Percentiles rank a stretch among this genome's conserved stretches.
phyloP scores from a whole-genome alignment of 2,329 filamentous ascomycete species.

The Venturia aucupariae region DNA sequence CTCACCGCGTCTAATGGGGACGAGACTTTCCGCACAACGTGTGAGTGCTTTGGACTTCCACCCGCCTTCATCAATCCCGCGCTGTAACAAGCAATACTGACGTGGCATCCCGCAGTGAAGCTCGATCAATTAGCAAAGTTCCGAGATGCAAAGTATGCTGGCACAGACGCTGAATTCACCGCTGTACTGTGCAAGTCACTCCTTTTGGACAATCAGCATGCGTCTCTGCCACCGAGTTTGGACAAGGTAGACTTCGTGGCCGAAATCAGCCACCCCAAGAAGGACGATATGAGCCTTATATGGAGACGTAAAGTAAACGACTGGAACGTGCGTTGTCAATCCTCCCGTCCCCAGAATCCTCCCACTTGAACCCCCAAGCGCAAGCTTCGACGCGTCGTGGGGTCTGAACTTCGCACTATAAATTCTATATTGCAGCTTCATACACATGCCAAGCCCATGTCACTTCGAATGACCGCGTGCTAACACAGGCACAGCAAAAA shows the following conservation, averaged over 20 bases:
- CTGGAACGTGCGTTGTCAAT: constrained; percentile 1
- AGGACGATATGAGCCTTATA: constrained; percentile 2
- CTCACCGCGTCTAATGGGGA: constrained; percentile 11
- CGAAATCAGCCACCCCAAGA: not conserved
- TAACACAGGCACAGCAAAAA: constrained; percentile 44
- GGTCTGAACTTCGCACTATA: not conserved
- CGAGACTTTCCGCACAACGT: not conserved
- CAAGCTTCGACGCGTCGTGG: not conserved
- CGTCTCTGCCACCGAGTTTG: not conserved
- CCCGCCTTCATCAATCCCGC: not conserved
- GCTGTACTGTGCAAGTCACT: not conserved
- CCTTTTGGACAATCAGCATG: not conserved
- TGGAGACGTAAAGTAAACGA: not conserved
- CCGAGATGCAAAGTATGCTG: constrained; percentile 45
- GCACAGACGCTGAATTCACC: constrained; percentile 18
- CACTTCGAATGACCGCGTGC: not conserved
- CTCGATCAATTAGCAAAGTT: constrained; percentile 47
- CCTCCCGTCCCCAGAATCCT: not conserved
- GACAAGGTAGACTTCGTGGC: not conserved
- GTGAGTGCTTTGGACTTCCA: constrained; percentile 3
- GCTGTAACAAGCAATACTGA: not conserved
- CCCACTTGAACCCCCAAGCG: not conserved
- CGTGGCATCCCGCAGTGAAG: constrained; percentile 37
- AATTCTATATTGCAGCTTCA: not conserved
- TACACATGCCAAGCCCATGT: not conserved